Conservation (phyloP, 2,329 filamentous ascomycete genomes). For the Pyrenochaeta sp. region DNA sequence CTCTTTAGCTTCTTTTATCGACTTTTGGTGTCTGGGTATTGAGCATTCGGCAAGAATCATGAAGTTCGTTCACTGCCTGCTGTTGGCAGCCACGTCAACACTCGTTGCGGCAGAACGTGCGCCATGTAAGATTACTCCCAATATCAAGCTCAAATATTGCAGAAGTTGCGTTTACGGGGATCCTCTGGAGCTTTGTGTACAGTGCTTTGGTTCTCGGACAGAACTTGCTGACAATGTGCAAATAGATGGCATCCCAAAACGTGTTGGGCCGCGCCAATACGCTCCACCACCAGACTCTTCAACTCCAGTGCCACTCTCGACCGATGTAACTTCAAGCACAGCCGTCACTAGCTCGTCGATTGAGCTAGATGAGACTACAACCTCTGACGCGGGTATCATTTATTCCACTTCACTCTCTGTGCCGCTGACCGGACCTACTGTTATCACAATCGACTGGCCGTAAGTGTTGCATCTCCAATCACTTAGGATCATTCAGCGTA, state of each 20-base stretch:
- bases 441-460: constrained; percentile 11
- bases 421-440: constrained; percentile 7
- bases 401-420: constrained; percentile 19
- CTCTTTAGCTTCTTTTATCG: constrained; percentile 3
- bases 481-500: constrained; percentile 2
- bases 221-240: background rate
- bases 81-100: constrained; percentile 15
- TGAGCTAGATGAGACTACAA: too few species aligned
- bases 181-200: too few species aligned
- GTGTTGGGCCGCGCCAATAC: constrained; percentile 28
- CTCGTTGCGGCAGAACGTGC: constrained; percentile 19
- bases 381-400: too few species aligned
- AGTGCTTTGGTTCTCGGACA: background rate
- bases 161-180: too few species aligned
- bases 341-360: too few species aligned
- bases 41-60: too few species aligned
- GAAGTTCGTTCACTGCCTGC: constrained; percentile 25
- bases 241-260: constrained; percentile 22
- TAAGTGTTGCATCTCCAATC: constrained; percentile 1
- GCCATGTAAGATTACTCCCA: constrained; percentile 27
- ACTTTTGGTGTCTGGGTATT: too few species aligned
- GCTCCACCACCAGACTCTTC: constrained; percentile 24
- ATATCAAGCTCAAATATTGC: too few species aligned
- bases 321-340: too few species aligned
- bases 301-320: too few species aligned